A percentile compares a stretch with the other conserved stretches of the same genome.
These are phyloP conservation scores for Saturnispora ahearnii DNA, from an alignment of 805 yeast species.

Conservation along the genomic window DNA sequence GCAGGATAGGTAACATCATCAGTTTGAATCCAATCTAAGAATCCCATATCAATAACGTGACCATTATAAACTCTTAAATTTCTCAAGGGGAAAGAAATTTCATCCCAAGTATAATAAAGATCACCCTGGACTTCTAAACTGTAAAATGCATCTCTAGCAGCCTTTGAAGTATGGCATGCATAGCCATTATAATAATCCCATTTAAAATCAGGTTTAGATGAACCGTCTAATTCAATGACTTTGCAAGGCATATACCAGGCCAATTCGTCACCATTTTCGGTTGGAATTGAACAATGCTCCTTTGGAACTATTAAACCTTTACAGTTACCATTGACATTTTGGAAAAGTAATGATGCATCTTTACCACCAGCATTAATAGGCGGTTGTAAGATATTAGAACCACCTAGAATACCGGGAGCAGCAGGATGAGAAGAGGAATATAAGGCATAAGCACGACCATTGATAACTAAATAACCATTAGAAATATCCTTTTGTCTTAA, in stretches of 20 bases:
- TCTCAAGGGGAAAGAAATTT: slow-evolving; percentile 56
- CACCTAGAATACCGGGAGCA: slow-evolving; percentile 67
- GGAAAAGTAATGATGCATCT: slow-evolving; percentile 80
- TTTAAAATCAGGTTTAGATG: slow-evolving; percentile 56
- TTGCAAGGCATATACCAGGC: slow-evolving; percentile 98
- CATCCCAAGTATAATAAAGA: slow-evolving; percentile 87
- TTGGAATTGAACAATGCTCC: slow-evolving; percentile 62
- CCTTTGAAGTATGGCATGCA: slow-evolving; percentile 78
- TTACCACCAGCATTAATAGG: slow-evolving; percentile 82
- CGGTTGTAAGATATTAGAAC: slow-evolving; percentile 69
- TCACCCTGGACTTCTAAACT: slow-evolving; percentile 53
- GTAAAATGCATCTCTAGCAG: slow-evolving; percentile 65
- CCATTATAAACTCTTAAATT: slow-evolving; percentile 86
- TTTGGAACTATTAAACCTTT: slow-evolving; percentile 66
- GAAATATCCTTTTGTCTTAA: slow-evolving; percentile 52
- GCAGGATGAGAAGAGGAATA: slow-evolving; percentile 66
- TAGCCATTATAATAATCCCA: slow-evolving; percentile 66
- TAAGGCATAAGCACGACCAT: slow-evolving; percentile 74
- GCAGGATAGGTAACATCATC: slow-evolving; percentile 67
- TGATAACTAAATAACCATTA: slow-evolving; percentile 57
- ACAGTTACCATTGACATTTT: slow-evolving; percentile 89
- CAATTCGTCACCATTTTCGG: slow-evolving; percentile 41
- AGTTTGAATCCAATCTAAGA: slow-evolving; percentile 64
- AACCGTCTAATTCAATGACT: slow-evolving; percentile 58
- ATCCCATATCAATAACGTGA: slow-evolving; percentile 70